These are phyloP conservation scores for Thuidium tamariscinum DNA, from an alignment of 225 moss, liverwort and hornwort genomes.

Conservation along the genomic window DNA sequence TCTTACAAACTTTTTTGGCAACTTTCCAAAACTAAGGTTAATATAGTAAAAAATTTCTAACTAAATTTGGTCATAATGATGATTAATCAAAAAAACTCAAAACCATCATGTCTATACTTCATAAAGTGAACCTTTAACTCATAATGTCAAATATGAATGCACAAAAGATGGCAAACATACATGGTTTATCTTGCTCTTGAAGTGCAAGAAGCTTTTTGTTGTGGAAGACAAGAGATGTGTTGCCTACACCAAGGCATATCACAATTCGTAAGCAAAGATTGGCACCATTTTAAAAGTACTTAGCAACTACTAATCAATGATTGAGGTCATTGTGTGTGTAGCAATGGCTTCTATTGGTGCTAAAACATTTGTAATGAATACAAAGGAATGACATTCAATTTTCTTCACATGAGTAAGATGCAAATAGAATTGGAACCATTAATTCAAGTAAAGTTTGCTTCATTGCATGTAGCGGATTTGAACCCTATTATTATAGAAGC, in stretches of 20 bases:
- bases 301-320: background rate
- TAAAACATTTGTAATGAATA: too few relatives aligned
- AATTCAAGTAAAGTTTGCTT: too few relatives aligned
- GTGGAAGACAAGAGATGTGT: conserved; percentile 9
- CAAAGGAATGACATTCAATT: too few relatives aligned
- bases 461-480: accelerated
- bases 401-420: too few relatives aligned
- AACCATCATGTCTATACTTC: background rate
- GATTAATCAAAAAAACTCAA: background rate
- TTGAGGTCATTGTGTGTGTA: background rate
- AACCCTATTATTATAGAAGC: background rate
- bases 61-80: background rate
- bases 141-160: background rate
- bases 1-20: accelerated
- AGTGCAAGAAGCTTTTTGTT: background rate
- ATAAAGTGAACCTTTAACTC: background rate
- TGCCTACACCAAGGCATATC: conserved; percentile 4
- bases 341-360: accelerated
- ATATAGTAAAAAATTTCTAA: too few relatives aligned
- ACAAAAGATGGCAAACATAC: background rate
- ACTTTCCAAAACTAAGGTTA: background rate
- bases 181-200: conserved; percentile 28
- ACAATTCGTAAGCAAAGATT: background rate
- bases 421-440: background rate
- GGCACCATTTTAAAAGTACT: background rate